Evolutionary conservation across 768 basidiomycete genomes (phyloP).

Genomic region (Mycena filopes): DNA sequence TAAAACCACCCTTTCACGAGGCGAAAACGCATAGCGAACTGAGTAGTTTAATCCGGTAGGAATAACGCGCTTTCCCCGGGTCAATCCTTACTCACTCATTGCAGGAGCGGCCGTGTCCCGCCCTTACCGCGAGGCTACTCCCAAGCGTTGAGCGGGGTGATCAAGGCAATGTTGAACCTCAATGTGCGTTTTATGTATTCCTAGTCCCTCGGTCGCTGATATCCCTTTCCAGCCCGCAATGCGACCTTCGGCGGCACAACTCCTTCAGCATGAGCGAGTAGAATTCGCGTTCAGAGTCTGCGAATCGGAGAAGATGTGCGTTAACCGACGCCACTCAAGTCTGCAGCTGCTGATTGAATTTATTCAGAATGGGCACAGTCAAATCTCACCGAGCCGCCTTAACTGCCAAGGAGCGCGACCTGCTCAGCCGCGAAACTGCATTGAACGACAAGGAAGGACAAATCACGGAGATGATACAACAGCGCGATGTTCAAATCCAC

Average conservation of each 20-base stretch:
- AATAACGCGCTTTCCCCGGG: constrained; percentile 2
- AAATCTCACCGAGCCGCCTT: constrained; percentile 71
- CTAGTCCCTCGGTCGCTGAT: constrained; percentile 9
- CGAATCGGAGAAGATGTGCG: constrained; percentile 84
- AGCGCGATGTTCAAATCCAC: constrained; percentile 71
- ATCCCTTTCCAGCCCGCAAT: constrained; percentile 75
- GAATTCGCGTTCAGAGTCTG: constrained; percentile 76
- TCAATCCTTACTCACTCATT: neutral
- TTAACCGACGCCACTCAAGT: neutral
- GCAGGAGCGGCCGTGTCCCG: constrained; percentile 89
- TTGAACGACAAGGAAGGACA: constrained; percentile 67
- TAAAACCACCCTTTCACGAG: constrained; percentile 93
- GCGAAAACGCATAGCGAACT: constrained; percentile 91
- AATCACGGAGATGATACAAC: constrained; percentile 54
- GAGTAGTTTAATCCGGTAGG: constrained; percentile 81
- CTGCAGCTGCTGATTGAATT: neutral
- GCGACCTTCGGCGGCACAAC: constrained; percentile 84
- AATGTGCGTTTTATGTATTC: constrained; percentile 62
- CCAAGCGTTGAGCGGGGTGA: constrained; percentile 73
- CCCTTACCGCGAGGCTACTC: constrained; percentile 89
- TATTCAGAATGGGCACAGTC: constrained; percentile 68
- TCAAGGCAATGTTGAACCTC: constrained; percentile 88
- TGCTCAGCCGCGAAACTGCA: constrained; percentile 64
- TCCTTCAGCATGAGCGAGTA: constrained; percentile 83
- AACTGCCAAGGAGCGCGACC: constrained; percentile 70